Evolutionary conservation across 805 yeast genomes (phyloP), one percentile per base, ranked within the genome.

Genomic region (Yamadazyma tumulicola): DNA sequence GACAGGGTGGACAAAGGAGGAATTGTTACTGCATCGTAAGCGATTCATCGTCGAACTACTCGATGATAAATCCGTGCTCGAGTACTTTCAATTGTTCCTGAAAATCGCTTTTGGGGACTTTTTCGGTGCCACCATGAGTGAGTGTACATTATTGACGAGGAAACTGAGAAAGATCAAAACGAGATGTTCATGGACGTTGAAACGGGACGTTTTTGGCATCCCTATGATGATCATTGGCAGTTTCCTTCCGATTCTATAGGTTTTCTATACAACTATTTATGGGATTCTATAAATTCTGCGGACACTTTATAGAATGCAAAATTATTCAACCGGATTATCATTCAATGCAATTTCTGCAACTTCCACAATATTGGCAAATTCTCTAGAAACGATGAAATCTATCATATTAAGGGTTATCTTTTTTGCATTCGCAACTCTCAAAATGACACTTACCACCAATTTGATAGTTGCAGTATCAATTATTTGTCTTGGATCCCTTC

Each of bases 191-290:
- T 86, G 96, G 95, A 93, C 97, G 1, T 64, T 93, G 45, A 88
- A 89, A 53, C 69, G 97, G 55, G 97, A 91, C 54, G 94, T 91
- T 12, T 91, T 93, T 61, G 97, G 96, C 6, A 81, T 91, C 34
- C 98, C 98, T 11, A 82, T 93, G 87, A 89, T 91, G 95, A 82
- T 93, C 15, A 75, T 91, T 21, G 97, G 96, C 12, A 93, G 87
- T 54, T 91, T 91, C 55, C 66, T 91, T 48, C 97, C 97, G 0
- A 81, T 86, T 18, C 42, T 77, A 31, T 68, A 64, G 12, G 19
- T n/a, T n/a, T n/a, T n/a, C n/a, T n/a, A n/a, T n/a, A n/a, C n/a
- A n/a, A 17, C 19, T 10, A 20, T n/a, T n/a, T n/a, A n/a, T n/a
- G n/a, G n/a, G n/a, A n/a, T n/a, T n/a, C n/a, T n/a, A n/a, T n/a